Conservation (phyloP, 495 filamentous ascomycete species). For the Geoglossum glabrum region DNA sequence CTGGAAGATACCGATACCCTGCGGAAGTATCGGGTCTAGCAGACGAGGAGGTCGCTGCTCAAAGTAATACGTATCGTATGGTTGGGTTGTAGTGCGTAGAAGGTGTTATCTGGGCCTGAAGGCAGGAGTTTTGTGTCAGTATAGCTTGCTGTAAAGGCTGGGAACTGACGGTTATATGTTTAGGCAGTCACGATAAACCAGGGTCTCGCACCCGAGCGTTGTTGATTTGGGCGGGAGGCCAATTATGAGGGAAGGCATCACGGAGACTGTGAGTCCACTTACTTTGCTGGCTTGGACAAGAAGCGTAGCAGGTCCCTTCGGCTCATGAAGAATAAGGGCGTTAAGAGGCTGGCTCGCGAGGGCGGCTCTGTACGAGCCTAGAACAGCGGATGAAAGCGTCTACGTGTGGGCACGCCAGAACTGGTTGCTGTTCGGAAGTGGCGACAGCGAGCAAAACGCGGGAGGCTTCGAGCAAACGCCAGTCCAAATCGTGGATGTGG, state of each 20-base stretch:
- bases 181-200: not conserved
- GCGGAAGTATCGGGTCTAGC: conserved; percentile 48
- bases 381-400: not conserved
- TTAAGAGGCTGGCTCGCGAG: conserved; percentile 5
- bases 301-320: conserved; percentile 81
- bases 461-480: not conserved
- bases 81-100: not conserved
- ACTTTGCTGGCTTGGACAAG: conserved; percentile 93
- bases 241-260: not conserved
- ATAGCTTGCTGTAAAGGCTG: not conserved
- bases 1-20: conserved; percentile 72
- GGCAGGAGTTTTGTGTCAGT: not conserved
- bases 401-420: not conserved
- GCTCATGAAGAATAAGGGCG: conserved; percentile 53
- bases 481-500: too few relatives aligned
- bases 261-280: conserved; percentile 17
- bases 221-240: not conserved
- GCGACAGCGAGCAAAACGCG: not conserved
- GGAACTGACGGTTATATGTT: not conserved
- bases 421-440: not conserved
- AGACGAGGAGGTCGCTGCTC: not conserved
- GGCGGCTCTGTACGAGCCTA: not conserved
- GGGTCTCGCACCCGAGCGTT: not conserved
- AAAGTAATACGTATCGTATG: not conserved
- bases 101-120: conserved; percentile 1